Percentiles rank a stretch among this genome's conserved stretches.
Evolutionary conservation across 2,329 filamentous ascomycete genomes (phyloP).

Genomic region (Diplodia sapinea): DNA sequence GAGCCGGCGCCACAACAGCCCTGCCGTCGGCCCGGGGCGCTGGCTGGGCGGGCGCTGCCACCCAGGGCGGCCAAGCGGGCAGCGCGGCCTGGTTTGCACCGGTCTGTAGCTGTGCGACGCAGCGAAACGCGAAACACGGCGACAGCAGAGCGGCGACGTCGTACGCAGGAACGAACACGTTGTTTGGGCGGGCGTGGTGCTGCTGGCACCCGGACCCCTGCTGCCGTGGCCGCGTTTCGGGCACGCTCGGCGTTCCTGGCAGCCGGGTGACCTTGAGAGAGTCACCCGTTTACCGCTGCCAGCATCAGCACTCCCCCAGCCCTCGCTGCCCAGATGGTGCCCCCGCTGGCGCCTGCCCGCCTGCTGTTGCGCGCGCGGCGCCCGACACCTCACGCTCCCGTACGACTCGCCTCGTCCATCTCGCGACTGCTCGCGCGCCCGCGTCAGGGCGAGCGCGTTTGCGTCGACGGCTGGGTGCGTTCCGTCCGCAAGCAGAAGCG

Average conservation of each 20-base stretch:
- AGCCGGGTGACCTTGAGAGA: neutral
- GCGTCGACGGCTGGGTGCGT: conserved; percentile 77
- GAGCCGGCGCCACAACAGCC: conserved; percentile 15
- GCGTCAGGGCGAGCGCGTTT: conserved; percentile 38
- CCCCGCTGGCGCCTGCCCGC: conserved; percentile 32
- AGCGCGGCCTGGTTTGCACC: conserved; percentile 4
- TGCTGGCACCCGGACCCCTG: conserved; percentile 16
- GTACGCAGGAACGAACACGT: conserved; percentile 28
- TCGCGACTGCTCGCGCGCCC: conserved; percentile 50
- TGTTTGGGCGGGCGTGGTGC: conserved; percentile 13
- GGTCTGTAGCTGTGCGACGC: conserved; percentile 19
- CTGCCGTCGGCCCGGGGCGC: conserved; percentile 16
- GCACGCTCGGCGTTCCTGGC: conserved; percentile 11
- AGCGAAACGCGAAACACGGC: conserved; percentile 25
- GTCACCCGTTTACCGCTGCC: no score
- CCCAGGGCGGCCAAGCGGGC: neutral
- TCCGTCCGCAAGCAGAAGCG: conserved; percentile 87
- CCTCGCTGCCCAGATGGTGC: conserved; percentile 20
- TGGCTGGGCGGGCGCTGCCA: neutral
- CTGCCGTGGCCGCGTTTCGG: conserved; percentile 13
- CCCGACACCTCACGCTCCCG: conserved; percentile 34
- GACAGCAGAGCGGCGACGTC: conserved; percentile 27
- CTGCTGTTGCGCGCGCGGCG: conserved; percentile 37
- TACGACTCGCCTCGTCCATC: conserved; percentile 37
- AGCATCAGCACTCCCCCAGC: conserved; percentile 7